Percentiles rank a stretch among this genome's conserved stretches.
phyloP scores from a whole-genome alignment of 352 stramenopile species.

The Pythium guiyangense region DNA sequence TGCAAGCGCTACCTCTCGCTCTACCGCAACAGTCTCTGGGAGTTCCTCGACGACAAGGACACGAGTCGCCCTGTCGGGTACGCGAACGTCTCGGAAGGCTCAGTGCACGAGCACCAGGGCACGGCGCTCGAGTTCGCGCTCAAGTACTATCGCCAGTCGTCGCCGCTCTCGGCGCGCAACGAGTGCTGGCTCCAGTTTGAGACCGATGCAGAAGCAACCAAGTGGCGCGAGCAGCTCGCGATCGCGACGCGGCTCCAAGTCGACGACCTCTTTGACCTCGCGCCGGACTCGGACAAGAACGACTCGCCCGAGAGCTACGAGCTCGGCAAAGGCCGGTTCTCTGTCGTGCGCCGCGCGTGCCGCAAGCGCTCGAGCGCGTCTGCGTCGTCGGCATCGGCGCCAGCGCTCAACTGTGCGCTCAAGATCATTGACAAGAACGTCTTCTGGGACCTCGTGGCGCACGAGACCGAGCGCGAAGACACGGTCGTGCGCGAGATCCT shows the following conservation, averaged over 20 bases:
- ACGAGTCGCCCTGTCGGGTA: constrained; percentile 60
- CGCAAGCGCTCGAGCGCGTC: constrained; percentile 12
- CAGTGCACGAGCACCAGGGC: constrained; percentile 43
- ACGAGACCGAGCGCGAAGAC: constrained; percentile 83
- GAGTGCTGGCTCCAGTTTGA: constrained; percentile 69
- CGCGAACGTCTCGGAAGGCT: constrained; percentile 72
- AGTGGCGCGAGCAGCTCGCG: constrained; percentile 37
- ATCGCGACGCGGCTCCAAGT: constrained; percentile 39
- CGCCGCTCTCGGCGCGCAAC: constrained; percentile 35
- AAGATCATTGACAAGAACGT: constrained; percentile 94
- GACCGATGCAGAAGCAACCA: constrained; percentile 28
- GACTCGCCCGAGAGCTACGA: constrained; percentile 43
- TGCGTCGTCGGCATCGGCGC: background rate
- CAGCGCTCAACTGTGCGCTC: constrained; percentile 57
- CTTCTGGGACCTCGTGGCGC: constrained; percentile 87
- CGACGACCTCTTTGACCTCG: constrained; percentile 67
- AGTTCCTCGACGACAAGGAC: constrained; percentile 66
- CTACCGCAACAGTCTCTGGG: constrained; percentile 70
- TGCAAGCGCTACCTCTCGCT: constrained; percentile 63
- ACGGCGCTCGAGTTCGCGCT: constrained; percentile 53
- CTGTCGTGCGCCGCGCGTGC: constrained; percentile 56
- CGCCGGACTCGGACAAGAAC: constrained; percentile 29
- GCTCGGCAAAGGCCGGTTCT: constrained; percentile 80
- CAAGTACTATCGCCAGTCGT: constrained; percentile 52
- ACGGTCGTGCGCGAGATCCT: constrained; percentile 82